Evolutionary conservation across 139 green algal genomes (phyloP).

Genomic region (Chlamydomonas urium): DNA sequence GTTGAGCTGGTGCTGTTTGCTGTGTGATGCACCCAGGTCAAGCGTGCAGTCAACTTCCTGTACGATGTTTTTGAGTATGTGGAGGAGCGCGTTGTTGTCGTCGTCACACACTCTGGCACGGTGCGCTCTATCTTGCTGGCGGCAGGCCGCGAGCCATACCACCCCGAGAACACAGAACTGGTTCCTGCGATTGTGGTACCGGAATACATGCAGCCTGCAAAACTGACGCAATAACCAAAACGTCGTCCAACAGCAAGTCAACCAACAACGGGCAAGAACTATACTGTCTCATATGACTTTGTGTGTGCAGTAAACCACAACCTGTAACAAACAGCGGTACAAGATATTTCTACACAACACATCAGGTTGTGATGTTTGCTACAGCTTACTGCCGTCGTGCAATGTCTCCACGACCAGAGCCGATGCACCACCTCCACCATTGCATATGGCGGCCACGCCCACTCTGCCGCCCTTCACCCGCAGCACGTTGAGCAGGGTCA

Average conservation of each 20-base stretch:
- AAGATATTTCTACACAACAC: too few species aligned
- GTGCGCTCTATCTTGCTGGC: slow-evolving; percentile 56
- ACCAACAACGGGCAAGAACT: too few species aligned
- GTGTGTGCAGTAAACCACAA: too few species aligned
- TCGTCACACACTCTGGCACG: slow-evolving; percentile 62
- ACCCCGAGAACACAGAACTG: slow-evolving; percentile 52
- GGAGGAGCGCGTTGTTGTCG: slow-evolving; percentile 45
- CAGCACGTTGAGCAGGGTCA: slow-evolving; percentile 81
- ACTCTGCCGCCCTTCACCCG: slow-evolving; percentile 34
- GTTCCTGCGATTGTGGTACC: slow-evolving; percentile 46
- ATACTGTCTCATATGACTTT: too few species aligned
- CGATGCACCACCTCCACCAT: slow-evolving; percentile 82
- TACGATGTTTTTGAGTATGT: slow-evolving; percentile 43
- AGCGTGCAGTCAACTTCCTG: slow-evolving; percentile 51
- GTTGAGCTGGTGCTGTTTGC: neutral
- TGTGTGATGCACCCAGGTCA: slow-evolving; percentile 28
- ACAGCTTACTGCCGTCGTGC: too few species aligned
- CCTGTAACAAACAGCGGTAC: too few species aligned
- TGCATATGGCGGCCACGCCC: slow-evolving; percentile 83
- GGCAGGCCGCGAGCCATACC: slow-evolving; percentile 51
- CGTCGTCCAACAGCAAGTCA: too few species aligned
- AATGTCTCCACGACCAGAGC: slow-evolving; percentile 75
- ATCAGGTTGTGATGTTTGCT: too few species aligned
- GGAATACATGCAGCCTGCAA: too few species aligned
- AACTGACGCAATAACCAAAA: too few species aligned